Evolutionary conservation across 441 rosid genomes (phyloP), one percentile per base, ranked within the genome.

Genomic region (Sinapis alba): DNA sequence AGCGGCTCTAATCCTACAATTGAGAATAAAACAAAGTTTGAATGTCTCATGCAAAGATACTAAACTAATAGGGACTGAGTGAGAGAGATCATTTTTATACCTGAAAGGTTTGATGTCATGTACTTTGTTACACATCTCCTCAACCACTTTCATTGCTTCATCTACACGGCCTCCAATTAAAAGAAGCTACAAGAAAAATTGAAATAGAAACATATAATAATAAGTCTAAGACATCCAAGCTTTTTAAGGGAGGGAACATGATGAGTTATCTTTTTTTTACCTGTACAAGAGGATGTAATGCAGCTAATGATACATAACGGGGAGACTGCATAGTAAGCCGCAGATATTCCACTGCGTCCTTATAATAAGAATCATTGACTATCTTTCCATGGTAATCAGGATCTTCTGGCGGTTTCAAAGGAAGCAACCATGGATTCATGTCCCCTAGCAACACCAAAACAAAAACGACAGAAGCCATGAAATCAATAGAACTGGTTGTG

Each of bases 201-300:
- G 5, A 61, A 41, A 51, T 24, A 51, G 15, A 10, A 50, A 71
- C 34, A 65, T 28, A 15, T 54, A 70, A 24, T 75, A 26, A 69
- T 70, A 30, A 68, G 41, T 54, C 30, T 15, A 28, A 56, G 65
- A 70, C 60, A 54, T 53, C 27, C 6, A 36, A 47, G 68, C 13
- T n/a, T 15, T 15, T 23, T 1, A 47, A 21, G 28, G 30, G 38
- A 74, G 15, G 15, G 3, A 61, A 61, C 27, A 15, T 41, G 7
- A 30, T 26, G 47, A 53, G 64, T 6, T 11, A 26, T n/a, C 63
- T 9, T 9, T 47, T 30, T 23, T 18, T 64, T 34, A 94, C 98
- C 90, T 94, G 94, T 73, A 86, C 66, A 79, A 94, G 82, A 56
- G 99, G 96, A 84, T 86, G 89, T 51, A 94, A 81, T 24, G 93